Percentiles rank a stretch among this genome's conserved stretches.
Conservation (phyloP, 768 basidiomycete genomes). For the Leccinellum rugosiceps region DNA sequence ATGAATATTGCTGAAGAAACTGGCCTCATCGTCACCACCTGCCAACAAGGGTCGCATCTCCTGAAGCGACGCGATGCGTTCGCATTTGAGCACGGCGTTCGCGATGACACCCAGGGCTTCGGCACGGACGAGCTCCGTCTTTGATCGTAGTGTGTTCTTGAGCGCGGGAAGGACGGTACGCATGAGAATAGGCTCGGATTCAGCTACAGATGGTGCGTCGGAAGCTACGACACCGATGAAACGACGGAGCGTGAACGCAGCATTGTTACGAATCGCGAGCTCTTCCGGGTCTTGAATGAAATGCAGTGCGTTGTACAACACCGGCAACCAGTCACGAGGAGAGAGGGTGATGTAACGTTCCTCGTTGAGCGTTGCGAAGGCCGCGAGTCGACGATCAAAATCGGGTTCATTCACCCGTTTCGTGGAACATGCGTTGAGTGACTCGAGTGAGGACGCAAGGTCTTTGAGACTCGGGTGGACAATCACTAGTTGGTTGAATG, state of each 20-base stretch:
- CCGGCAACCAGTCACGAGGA: conserved; percentile 68
- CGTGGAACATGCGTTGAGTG: conserved; percentile 81
- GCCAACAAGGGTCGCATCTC: conserved; percentile 84
- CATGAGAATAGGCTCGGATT: conserved; percentile 55
- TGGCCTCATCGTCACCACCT: conserved; percentile 88
- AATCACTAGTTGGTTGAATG: conserved; percentile 54
- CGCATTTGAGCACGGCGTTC: conserved; percentile 65
- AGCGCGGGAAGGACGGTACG: conserved; percentile 72
- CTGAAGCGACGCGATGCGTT: conserved; percentile 54
- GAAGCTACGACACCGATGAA: conserved; percentile 62
- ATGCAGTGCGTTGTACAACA: conserved; percentile 79
- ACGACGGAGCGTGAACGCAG: conserved; percentile 69
- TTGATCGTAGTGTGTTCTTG: conserved; percentile 75
- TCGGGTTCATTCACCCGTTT: conserved; percentile 89
- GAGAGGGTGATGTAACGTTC: conserved; percentile 47
- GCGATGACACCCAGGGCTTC: conserved; percentile 81
- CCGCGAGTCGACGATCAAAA: conserved; percentile 79
- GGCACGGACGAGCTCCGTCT: conserved; percentile 80
- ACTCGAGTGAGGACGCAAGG: conserved; percentile 55
- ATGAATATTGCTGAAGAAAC: conserved; percentile 94
- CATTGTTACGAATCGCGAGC: conserved; percentile 78
- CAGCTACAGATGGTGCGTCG: conserved; percentile 31
- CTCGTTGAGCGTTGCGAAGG: conserved; percentile 77
- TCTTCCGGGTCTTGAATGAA: conserved; percentile 90
- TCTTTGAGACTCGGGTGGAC: conserved; percentile 39